These are phyloP conservation scores for Byssothecium circinans DNA, from an alignment of 2,329 filamentous ascomycete genomes.

Conservation along the genomic window DNA sequence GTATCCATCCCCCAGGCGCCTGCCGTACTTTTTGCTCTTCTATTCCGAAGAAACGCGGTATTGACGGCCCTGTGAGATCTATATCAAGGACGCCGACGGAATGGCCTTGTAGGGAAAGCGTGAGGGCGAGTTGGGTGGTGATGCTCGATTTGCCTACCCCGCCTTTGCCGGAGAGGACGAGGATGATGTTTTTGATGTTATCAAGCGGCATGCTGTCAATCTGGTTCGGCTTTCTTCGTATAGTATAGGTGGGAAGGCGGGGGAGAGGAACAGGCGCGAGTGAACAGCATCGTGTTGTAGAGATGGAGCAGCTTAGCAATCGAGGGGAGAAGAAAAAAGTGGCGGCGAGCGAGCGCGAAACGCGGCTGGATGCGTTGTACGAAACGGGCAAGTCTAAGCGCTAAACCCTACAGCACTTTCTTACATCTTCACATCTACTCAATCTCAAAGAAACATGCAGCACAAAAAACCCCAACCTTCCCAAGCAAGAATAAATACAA, in stretches of 20 bases:
- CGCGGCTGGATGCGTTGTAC: neutral
- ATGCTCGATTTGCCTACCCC: constrained; percentile 97
- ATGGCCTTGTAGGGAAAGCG: constrained; percentile 79
- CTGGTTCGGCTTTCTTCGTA: constrained; percentile 14
- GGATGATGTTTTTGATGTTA: constrained; percentile 75
- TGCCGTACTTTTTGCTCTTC: constrained; percentile 89
- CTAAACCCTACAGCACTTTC: neutral
- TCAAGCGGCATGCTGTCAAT: constrained; percentile 64
- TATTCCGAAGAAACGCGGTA: constrained; percentile 90
- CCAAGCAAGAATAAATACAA: too few species aligned
- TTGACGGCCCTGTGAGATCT: constrained; percentile 93
- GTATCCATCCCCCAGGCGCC: constrained; percentile 88
- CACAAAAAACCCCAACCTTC: too few species aligned
- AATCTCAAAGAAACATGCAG: neutral
- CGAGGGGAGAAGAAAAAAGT: constrained; percentile 20
- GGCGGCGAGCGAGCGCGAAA: constrained; percentile 27
- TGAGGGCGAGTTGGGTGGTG: constrained; percentile 93
- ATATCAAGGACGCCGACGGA: constrained; percentile 95
- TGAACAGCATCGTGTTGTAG: constrained; percentile 20
- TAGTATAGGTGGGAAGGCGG: neutral
- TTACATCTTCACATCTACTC: neutral
- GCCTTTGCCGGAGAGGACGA: constrained; percentile 93
- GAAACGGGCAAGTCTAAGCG: neutral
- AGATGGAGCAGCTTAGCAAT: constrained; percentile 36
- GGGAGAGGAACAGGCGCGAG: constrained; percentile 1